phyloP scores from a whole-genome alignment of 306 rosid species.

The Vigna nakashimae region DNA sequence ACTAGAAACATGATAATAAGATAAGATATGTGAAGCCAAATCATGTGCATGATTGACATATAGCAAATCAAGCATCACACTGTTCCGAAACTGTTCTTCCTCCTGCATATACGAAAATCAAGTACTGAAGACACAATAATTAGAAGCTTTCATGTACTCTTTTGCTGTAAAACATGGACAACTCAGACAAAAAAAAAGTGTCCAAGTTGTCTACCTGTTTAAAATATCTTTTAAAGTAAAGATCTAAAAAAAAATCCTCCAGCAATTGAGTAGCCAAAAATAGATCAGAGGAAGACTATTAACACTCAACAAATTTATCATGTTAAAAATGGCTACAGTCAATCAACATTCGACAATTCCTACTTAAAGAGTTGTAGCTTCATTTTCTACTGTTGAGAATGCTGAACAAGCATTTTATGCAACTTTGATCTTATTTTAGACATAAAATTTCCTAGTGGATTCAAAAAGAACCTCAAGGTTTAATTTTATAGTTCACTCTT shows the following conservation, averaged over 20 bases:
- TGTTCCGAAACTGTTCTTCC: slow-evolving; percentile 72
- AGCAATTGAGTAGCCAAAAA: slow-evolving; percentile 26
- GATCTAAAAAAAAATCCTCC: slow-evolving; percentile 23
- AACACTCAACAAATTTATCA: neutral
- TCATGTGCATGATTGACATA: slow-evolving; percentile 63
- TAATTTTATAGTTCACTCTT: slow-evolving; percentile 31
- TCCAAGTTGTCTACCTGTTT: slow-evolving; percentile 28
- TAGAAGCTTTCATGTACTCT: slow-evolving; percentile 10
- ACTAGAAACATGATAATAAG: slow-evolving; percentile 47
- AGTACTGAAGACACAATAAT: slow-evolving; percentile 26
- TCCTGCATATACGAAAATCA: slow-evolving; percentile 56
- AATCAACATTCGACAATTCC: slow-evolving; percentile 36
- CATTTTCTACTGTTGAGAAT: slow-evolving; percentile 20
- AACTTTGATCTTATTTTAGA: slow-evolving; percentile 33
- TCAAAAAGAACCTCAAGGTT: slow-evolving; percentile 5
- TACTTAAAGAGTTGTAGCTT: slow-evolving; percentile 23
- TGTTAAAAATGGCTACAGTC: slow-evolving; percentile 17
- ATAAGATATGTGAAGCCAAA: slow-evolving; percentile 57
- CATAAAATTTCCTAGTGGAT: neutral
- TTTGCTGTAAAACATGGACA: slow-evolving; percentile 18
- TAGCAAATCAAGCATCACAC: slow-evolving; percentile 75
- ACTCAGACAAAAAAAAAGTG: neutral
- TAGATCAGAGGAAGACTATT: slow-evolving; percentile 22
- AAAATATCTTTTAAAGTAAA: slow-evolving; percentile 5
- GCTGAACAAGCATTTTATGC: slow-evolving; percentile 26